Evolutionary conservation across 2,329 filamentous ascomycete genomes (phyloP).

Genomic region (Rutstroemia sydowiana): DNA sequence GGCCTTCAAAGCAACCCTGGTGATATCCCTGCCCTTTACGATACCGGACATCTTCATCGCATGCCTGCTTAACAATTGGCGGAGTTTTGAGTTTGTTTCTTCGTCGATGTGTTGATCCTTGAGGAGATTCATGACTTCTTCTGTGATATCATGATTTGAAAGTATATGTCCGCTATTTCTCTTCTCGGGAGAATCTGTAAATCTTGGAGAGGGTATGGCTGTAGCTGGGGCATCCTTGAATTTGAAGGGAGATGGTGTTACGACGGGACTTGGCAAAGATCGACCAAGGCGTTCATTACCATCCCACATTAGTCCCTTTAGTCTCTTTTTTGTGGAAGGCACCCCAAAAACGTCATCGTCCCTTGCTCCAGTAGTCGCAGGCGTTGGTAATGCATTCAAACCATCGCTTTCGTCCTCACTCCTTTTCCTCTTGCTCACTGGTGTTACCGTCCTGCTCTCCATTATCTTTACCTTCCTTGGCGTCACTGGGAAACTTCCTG

Average conservation of each 20-base stretch:
- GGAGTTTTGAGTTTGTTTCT: conserved; percentile 34
- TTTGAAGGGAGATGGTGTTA: conserved; percentile 24
- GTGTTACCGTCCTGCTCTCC: conserved; percentile 19
- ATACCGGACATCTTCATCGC: conserved; percentile 54
- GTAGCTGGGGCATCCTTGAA: conserved; percentile 15
- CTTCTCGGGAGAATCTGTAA: conserved; percentile 11
- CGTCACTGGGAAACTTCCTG: conserved; percentile 19
- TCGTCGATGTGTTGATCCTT: conserved; percentile 36
- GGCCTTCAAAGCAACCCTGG: conserved; percentile 51
- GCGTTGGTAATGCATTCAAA: conserved; percentile 21
- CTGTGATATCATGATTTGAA: conserved; percentile 33
- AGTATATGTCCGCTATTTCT: not conserved
- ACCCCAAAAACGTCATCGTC: conserved; percentile 22
- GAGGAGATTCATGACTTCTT: conserved; percentile 45
- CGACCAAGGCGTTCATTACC: conserved; percentile 18
- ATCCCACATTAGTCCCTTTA: conserved; percentile 20
- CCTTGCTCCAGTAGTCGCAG: conserved; percentile 13
- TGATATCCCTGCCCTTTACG: conserved; percentile 57
- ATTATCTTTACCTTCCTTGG: conserved; percentile 24
- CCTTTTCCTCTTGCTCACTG: conserved; percentile 25
- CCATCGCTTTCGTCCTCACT: conserved; percentile 5
- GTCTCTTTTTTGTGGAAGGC: conserved; percentile 9
- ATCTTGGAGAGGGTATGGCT: conserved; percentile 14
- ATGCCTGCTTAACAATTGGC: conserved; percentile 44
- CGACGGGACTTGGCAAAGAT: conserved; percentile 16